These are phyloP conservation scores for Climacium dendroides DNA, from an alignment of 225 moss, liverwort and hornwort species.

Conservation along the genomic window DNA sequence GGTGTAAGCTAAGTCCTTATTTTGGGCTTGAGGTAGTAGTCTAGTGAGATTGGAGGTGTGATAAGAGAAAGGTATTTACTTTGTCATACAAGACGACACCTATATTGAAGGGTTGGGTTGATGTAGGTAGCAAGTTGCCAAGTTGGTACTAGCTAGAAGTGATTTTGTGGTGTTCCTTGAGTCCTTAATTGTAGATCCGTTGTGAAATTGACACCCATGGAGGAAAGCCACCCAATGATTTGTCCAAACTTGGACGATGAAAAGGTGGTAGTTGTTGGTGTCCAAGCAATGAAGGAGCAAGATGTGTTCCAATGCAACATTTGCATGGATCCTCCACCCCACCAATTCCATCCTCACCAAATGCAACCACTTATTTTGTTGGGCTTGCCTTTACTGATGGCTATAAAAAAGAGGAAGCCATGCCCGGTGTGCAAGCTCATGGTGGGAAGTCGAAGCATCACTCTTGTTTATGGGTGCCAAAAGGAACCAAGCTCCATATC, in stretches of 20 bases:
- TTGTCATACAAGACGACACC: rapidly evolving
- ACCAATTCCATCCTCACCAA: background rate
- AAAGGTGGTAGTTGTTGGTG: background rate
- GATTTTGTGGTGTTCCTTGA: rapidly evolving
- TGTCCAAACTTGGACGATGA: rapidly evolving
- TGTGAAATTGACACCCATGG: no score
- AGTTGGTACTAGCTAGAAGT: background rate
- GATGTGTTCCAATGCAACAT: background rate
- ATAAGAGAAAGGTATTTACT: no score
- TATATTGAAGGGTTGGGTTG: background rate
- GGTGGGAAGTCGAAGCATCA: background rate
- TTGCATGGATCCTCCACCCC: background rate
- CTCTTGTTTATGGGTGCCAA: background rate
- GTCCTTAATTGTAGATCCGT: background rate
- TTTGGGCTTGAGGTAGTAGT: background rate
- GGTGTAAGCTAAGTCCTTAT: background rate
- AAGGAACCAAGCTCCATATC: background rate
- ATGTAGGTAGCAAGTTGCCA: rapidly evolving
- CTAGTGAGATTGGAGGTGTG: background rate
- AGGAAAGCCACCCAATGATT: background rate
- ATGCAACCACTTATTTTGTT: background rate
- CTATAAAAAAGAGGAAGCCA: background rate
- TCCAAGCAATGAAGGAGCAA: rapidly evolving
- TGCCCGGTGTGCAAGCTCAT: background rate
- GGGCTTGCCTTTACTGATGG: background rate